These are phyloP conservation scores for Evernia prunastri DNA, from an alignment of 495 filamentous ascomycete species.

Conservation along the genomic window DNA sequence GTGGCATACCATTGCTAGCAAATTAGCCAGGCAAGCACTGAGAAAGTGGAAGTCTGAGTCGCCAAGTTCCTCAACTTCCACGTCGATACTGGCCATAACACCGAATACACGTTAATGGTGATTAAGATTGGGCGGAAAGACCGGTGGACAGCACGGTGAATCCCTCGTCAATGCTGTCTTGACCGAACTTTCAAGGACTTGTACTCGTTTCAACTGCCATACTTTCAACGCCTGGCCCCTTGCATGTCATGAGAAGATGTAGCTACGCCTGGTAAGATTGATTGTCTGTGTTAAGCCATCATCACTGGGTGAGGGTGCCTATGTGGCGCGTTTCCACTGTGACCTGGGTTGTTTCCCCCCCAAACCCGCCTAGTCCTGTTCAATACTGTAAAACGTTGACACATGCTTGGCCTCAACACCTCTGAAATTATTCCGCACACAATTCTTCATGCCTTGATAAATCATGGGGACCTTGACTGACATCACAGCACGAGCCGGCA, in stretches of 20 bases:
- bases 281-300: not conserved
- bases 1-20: not conserved
- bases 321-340: not conserved
- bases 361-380: not conserved
- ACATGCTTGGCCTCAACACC: not conserved
- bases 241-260: not conserved
- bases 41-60: not conserved
- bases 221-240: not conserved
- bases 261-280: not conserved
- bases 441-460: not conserved
- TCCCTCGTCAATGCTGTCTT: not conserved
- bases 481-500: constrained; percentile 24
- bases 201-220: not conserved
- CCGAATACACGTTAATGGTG: not conserved
- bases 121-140: not conserved
- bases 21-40: not conserved
- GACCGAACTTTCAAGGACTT: not conserved
- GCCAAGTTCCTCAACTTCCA: not conserved
- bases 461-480: constrained; percentile 26
- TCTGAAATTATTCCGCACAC: not conserved
- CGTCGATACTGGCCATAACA: not conserved
- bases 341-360: not conserved
- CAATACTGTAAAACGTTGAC: not conserved
- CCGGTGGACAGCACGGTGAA: not conserved
- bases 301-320: not conserved